phyloP scores from a whole-genome alignment of 345 rosid genomes.

The Tarenaya hassleriana region DNA sequence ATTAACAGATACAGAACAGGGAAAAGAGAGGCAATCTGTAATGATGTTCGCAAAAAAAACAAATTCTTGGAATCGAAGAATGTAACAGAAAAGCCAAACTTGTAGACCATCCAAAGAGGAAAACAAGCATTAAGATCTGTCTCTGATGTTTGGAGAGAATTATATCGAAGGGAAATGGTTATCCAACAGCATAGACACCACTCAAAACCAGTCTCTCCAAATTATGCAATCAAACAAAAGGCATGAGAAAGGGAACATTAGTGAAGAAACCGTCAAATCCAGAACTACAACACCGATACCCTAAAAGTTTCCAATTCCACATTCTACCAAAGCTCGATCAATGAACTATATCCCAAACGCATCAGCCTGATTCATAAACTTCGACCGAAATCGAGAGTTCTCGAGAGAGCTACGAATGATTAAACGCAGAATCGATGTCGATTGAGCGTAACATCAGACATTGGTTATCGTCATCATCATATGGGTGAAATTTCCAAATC shows the following conservation, averaged over 20 bases:
- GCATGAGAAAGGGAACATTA: background rate
- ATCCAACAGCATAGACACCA: constrained; percentile 25
- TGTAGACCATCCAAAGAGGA: constrained; percentile 24
- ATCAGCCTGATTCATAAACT: no score
- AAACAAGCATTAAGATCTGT: constrained; percentile 28
- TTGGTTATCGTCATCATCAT: background rate
- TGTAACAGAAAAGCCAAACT: constrained; percentile 32
- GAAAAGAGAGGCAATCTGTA: background rate
- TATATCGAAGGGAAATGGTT: constrained; percentile 8
- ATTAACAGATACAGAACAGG: background rate
- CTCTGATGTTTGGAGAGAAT: constrained; percentile 20
- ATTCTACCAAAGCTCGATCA: no score
- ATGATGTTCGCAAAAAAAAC: background rate
- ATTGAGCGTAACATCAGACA: no score
- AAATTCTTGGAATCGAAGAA: background rate
- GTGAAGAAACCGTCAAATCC: no score
- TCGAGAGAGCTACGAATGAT: no score
- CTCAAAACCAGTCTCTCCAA: constrained; percentile 23
- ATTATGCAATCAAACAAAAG: background rate
- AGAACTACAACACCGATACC: no score
- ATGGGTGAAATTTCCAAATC: background rate
- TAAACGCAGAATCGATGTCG: no score
- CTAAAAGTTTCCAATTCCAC: no score
- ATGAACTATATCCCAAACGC: no score
- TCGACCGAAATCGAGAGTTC: no score